Conservation (phyloP, 345 rosid species). For the Hibiscus syriacus region DNA sequence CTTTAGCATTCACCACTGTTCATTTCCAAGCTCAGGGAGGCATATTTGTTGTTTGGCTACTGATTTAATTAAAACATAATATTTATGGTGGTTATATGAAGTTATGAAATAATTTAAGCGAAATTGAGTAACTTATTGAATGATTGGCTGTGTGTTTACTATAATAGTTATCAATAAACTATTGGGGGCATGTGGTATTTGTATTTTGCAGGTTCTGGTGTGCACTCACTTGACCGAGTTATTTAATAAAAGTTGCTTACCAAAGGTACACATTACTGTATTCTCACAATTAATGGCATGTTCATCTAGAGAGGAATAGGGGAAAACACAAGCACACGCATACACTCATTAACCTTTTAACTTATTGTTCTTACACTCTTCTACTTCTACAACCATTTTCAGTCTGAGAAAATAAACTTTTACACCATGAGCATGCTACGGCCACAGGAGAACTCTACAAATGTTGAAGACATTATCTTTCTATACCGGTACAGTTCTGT, state of each 20-base stretch:
- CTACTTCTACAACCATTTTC: constrained; percentile 9
- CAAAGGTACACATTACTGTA: constrained; percentile 40
- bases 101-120: neutral
- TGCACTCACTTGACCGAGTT: constrained; percentile 91
- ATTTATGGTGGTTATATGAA: neutral
- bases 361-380: neutral
- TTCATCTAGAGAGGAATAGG: neutral
- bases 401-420: constrained; percentile 75
- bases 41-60: neutral
- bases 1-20: neutral
- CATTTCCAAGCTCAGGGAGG: neutral
- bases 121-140: neutral
- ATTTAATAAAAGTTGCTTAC: constrained; percentile 58
- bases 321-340: neutral
- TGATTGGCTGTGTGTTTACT: neutral
- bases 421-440: constrained; percentile 89
- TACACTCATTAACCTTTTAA: neutral
- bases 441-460: constrained; percentile 48
- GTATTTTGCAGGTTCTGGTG: constrained; percentile 54
- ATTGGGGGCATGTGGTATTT: neutral
- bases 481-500: constrained; percentile 59
- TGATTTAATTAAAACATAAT: neutral
- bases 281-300: neutral
- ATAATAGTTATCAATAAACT: neutral
- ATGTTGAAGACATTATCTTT: constrained; percentile 71